Base-by-base conservation (phyloP, 2,329 filamentous ascomycete genomes). In the Alternaria gansuensis region DNA sequence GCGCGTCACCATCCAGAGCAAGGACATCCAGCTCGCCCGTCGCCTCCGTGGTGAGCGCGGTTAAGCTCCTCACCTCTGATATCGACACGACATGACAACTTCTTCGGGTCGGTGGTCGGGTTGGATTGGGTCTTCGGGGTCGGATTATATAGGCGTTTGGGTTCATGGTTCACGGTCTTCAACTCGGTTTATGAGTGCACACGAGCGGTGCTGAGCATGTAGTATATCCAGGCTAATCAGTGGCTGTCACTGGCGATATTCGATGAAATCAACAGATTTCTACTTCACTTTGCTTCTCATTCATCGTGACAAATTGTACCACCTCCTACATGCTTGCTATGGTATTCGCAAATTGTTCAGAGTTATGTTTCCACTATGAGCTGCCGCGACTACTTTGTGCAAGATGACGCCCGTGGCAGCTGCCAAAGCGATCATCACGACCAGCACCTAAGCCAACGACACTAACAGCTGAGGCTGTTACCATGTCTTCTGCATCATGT, bases 1-100 rank as follows among this genome's bases (percentile, higher is more conserved):
- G 82, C 86, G 94, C 76, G 93, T 98, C 52, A 98, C 94, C 37
- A 96, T 97, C 71, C 81, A 96, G 91, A 93, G 95, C 79, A 97
- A 97, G 82, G 95, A 98, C 79, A 97, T 99, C 71, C 94, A 97
- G 81, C 85, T 98, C 60, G 94, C 94, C 66, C 82, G 82, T 69
- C 82, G 82, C 65, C 82, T 84, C 74, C 82, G 82, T 76, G 82
- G 82, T 72, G 82, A 83, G 81, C 82, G 82, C 65, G 82, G 82
- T 78, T 83, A 83, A 73, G 65, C 65, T 59, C 62, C 56, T 63
- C 64, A 54, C 57, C 64, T 70, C 63, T 59, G 60, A 53, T 62
- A 60, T 59, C 61, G 62, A 46, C 64, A 65, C 63, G 66, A 59
- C 64, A 70, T 66, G 67, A 68, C 59, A 67, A 67, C 62, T 59